Evolutionary conservation across 2,329 filamentous ascomycete genomes (phyloP), one percentile per base, ranked within the genome.

Genomic region (Alternaria brassicicola): DNA sequence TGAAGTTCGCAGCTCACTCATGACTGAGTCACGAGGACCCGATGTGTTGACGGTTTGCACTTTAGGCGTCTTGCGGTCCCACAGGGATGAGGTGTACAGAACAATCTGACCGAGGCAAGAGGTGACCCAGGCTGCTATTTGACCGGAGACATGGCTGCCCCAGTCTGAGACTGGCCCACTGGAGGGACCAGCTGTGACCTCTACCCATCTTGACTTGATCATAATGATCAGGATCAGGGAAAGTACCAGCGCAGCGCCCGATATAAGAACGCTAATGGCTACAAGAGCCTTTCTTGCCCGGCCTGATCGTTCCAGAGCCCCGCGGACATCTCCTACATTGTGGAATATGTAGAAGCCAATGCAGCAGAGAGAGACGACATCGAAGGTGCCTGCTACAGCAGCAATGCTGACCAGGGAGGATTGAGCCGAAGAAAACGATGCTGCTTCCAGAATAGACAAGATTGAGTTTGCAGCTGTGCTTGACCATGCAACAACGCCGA

Each of bases 401-500:
- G 72, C 68, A 49, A 76, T 59, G 28, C 64, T 63, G 49, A 64
- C 62, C 12, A 76, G 64, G 15, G 70, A 68, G 25, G 62, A 52
- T 6, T 68, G 55, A 31, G 70, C 58, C 28, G 52, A 52, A 19
- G 68, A 72, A 39, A 78, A 60, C n/a, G 75, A 72, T 8, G 66
- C 62, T 3, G 77, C 69, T 41, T 78, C 72, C 19, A 79, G 58
- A n/a, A 78, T 69, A 12, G 73, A 66, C 36, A 78, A 62, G 28
- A 76, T 63, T n/a, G 75, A 64, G 33, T 75, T 69, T n/a, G 70
- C 69, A 48, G 74, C 66, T 43, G 73, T 78, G 57, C 73, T 68
- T 38, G 74, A 70, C 60, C 72, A 71, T 28, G 77, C 70, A 23
- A 74, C 55, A 36, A 68, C 65, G 17, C 76, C 72, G 7, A 78